Conservation (phyloP, 768 basidiomycete species). For the Lactarius hatsudake region DNA sequence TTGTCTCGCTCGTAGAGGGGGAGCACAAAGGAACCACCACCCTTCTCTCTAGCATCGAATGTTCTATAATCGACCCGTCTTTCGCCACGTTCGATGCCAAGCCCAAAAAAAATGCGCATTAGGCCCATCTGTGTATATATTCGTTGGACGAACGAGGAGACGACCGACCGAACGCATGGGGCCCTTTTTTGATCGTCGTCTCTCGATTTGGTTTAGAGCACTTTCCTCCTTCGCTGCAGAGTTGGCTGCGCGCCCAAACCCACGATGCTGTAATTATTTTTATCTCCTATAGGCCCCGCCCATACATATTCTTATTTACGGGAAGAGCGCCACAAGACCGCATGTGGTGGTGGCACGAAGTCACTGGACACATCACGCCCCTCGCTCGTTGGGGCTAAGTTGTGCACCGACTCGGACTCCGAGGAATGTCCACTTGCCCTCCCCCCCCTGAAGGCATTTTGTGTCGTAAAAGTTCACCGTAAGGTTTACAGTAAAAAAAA, state of each 20-base stretch:
- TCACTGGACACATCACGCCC: background rate
- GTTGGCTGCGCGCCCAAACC: background rate
- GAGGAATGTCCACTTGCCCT: background rate
- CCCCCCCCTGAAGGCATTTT: background rate
- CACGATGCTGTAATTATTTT: background rate
- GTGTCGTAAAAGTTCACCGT: background rate
- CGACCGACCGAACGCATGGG: background rate
- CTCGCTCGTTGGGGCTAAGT: background rate
- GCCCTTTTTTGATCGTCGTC: background rate
- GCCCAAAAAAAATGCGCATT: background rate
- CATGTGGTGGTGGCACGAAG: background rate
- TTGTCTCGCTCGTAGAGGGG: slow-evolving; percentile 3
- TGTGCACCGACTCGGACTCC: background rate
- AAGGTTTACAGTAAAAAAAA: background rate
- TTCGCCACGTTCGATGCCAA: background rate
- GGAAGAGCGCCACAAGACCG: background rate
- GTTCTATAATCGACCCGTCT: background rate
- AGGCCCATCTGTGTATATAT: background rate
- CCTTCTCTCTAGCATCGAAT: background rate
- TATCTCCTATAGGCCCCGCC: background rate
- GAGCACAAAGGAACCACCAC: background rate
- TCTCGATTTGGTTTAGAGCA: background rate
- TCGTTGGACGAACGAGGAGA: background rate
- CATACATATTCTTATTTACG: background rate
- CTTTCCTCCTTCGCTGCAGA: background rate